Conservation (phyloP, 2,329 filamentous ascomycete species). For the Penicillium thymicola region DNA sequence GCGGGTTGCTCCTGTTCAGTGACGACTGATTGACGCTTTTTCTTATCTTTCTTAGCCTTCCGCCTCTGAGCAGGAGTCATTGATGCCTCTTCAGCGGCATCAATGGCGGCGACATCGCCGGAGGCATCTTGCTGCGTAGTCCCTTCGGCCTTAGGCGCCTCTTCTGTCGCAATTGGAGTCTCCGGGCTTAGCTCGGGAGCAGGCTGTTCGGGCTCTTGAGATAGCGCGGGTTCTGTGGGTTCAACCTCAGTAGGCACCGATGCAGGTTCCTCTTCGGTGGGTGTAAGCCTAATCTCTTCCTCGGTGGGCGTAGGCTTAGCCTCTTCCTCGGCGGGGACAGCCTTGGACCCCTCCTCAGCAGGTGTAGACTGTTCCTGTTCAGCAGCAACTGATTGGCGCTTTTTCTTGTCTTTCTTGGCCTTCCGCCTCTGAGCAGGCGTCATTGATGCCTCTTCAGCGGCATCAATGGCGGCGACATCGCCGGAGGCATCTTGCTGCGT, state of each 20-base stretch:
- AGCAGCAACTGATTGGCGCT: conserved; percentile 12
- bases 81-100: conserved; percentile 3
- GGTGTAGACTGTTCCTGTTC: neutral
- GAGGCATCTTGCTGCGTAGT: neutral
- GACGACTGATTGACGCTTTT: conserved; percentile 17
- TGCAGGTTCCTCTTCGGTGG: neutral
- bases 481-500: neutral
- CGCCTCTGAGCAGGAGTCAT: conserved; percentile 18
- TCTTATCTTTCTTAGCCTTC: conserved; percentile 23
- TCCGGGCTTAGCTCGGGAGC: neutral
- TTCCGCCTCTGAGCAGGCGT: conserved; percentile 18
- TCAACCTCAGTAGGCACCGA: neutral
- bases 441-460: conserved; percentile 8
- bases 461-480: neutral
- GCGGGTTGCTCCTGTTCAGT: neutral
- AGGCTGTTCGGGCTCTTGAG: neutral
- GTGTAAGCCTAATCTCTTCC: no score
- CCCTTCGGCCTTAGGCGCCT: neutral
- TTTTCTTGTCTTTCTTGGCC: conserved; percentile 24
- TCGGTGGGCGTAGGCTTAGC: neutral
- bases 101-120: neutral
- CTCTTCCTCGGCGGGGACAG: neutral
- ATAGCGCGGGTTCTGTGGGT: neutral
- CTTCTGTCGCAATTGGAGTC: neutral
- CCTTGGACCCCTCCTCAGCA: no score